Evolutionary conservation across 139 green algal genomes (phyloP), one percentile per base, ranked within the genome.

Genomic region (Nannochloris sp.): DNA sequence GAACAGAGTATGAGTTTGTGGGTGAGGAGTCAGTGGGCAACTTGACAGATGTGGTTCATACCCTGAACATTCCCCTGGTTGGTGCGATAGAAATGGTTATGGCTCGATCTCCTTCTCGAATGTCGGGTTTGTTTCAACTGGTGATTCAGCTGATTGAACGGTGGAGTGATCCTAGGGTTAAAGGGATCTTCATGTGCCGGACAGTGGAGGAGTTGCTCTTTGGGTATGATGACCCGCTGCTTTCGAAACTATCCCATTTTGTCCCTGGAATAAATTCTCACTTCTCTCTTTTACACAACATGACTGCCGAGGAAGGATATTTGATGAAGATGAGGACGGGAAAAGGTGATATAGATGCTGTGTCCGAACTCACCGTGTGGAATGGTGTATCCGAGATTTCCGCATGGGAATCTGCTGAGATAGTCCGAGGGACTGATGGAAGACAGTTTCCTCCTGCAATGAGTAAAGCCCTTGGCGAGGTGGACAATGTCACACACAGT

Each of bases 31-130:
- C 29, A n/a, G 46, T 58, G 8, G 55, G 48, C 4, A 58, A 27
- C 48, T 48, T 73, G 31, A 48, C 62, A 12, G 73, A 72, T 19
- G n/a, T 36, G 1, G 44, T 81, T 25, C 74, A 69, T 12, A 81
- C 75, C 3, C 66, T 78, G 43, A 81, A 81, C 51, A 11, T 81
- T 5, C 73, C 75, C 4, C 73, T 81, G 3, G 25, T 78, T 0
- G 72, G 67, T 15, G 68, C 68, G 7, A 29, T 81, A 27, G 73
- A 73, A 46, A 2, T 36, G 7, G 54, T 78, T 23, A 46, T 36
- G 5, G 24, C 34, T 6, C 44, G 37, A 19, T 44, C 48, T 2
- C 37, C 48, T 12, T n/a, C 15, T 6, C n/a, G 14, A n/a, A 31
- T 48, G 27, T 14, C 54, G 6, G 6, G 18, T 10, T 37, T 53